Evolutionary conservation across 371 early-diverging fungal species (phyloP).

Genomic region (Mucor velutinosus): DNA sequence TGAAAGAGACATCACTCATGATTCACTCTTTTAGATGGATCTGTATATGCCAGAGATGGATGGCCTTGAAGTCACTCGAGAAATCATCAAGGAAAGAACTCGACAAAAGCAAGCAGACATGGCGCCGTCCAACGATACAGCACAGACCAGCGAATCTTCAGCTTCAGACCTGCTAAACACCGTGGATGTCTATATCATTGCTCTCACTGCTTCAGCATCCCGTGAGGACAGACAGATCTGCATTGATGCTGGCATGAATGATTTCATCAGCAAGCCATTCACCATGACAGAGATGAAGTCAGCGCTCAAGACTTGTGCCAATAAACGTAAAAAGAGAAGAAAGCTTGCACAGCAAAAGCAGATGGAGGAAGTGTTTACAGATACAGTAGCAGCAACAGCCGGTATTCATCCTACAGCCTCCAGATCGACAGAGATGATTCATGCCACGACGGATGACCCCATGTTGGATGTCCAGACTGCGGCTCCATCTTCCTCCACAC

Average conservation of each 20-base stretch:
- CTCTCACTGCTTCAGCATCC: slow-evolving; percentile 62
- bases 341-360: slow-evolving; percentile 28
- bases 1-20: background rate
- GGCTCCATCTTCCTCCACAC: background rate
- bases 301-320: slow-evolving; percentile 36
- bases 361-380: slow-evolving; percentile 26
- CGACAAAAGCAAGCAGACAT: slow-evolving; percentile 1
- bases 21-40: slow-evolving; percentile 38
- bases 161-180: slow-evolving; percentile 28
- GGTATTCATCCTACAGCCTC: background rate
- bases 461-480: slow-evolving; percentile 24
- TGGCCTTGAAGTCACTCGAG: slow-evolving; percentile 49
- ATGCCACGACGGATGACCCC: slow-evolving; percentile 16
- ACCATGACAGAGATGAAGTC: slow-evolving; percentile 59
- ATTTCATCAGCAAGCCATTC: slow-evolving; percentile 64
- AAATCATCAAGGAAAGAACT: slow-evolving; percentile 38
- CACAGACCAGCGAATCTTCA: background rate
- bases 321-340: slow-evolving; percentile 27
- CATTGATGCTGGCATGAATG: slow-evolving; percentile 67
- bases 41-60: slow-evolving; percentile 59
- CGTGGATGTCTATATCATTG: slow-evolving; percentile 60
- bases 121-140: background rate
- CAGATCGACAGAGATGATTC: background rate
- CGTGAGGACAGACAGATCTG: slow-evolving; percentile 62
- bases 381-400: too few species aligned